phyloP scores from a whole-genome alignment of 345 rosid genomes.

The Turritis glabra region DNA sequence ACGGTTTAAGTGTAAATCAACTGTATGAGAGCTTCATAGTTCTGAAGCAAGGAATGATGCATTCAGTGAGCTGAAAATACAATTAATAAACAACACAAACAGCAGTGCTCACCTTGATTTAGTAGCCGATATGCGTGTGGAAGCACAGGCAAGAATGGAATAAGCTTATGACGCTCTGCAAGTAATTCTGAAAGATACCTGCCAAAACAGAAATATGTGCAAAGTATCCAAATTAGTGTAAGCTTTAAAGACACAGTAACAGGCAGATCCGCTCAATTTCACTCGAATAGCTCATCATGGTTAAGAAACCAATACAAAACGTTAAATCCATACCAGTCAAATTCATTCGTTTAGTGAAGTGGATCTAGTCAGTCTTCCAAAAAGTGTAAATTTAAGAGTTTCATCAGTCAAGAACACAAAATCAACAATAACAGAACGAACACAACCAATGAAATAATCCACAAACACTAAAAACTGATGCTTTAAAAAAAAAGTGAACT shows the following conservation, averaged over 20 bases:
- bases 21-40: slow-evolving; percentile 13
- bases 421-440: not conserved
- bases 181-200: slow-evolving; percentile 80
- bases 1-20: not conserved
- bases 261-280: slow-evolving; percentile 3
- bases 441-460: slow-evolving; percentile 5
- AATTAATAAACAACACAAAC: not conserved
- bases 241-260: not conserved
- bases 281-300: not conserved
- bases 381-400: too few species aligned
- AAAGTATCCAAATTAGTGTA: slow-evolving; percentile 4
- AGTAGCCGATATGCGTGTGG: slow-evolving; percentile 62
- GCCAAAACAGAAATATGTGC: slow-evolving; percentile 20
- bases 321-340: slow-evolving; percentile 7
- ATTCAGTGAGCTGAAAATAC: not conserved
- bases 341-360: not conserved
- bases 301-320: not conserved
- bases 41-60: slow-evolving; percentile 16
- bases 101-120: slow-evolving; percentile 67
- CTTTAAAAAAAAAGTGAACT: not conserved
- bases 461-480: not conserved
- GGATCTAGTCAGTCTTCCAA: slow-evolving; percentile 24
- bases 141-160: slow-evolving; percentile 70
- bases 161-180: slow-evolving; percentile 74
- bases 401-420: slow-evolving; percentile 21